These are phyloP conservation scores for Tolypocladium tropicale DNA, from an alignment of 2,329 filamentous ascomycete species.

Conservation along the genomic window DNA sequence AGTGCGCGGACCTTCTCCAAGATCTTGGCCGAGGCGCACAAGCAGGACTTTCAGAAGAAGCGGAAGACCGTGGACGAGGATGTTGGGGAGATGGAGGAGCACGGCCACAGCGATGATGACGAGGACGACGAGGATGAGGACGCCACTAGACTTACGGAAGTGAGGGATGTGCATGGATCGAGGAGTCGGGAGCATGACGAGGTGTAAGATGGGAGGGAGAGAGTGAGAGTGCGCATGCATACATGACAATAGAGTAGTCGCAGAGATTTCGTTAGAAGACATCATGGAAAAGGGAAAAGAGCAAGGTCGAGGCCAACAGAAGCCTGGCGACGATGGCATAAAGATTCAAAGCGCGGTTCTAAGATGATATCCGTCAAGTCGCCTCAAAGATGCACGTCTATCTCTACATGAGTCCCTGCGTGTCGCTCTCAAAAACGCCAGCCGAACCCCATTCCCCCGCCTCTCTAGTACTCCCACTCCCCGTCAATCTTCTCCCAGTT, in stretches of 20 bases:
- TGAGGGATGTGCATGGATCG: neutral
- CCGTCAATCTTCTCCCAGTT: slow-evolving; percentile 74
- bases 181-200: slow-evolving; percentile 8
- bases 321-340: neutral
- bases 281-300: neutral
- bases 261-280: neutral
- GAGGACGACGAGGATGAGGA: slow-evolving; percentile 15
- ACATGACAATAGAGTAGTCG: neutral
- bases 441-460: neutral
- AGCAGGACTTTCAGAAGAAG: slow-evolving; percentile 84
- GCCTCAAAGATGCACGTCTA: neutral
- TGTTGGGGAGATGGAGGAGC: slow-evolving; percentile 11
- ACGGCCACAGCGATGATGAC: slow-evolving; percentile 24
- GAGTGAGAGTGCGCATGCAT: neutral
- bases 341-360: neutral
- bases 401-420: neutral
- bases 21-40: slow-evolving; percentile 76
- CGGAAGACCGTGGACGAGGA: slow-evolving; percentile 28
- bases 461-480: slow-evolving; percentile 49
- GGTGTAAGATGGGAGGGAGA: slow-evolving; percentile 5
- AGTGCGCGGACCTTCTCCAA: slow-evolving; percentile 35
- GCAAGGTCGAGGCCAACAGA: neutral
- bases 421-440: neutral
- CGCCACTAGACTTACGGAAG: slow-evolving; percentile 6
- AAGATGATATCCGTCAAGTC: neutral